These are phyloP conservation scores for Bimuria novae-zelandiae DNA, from an alignment of 2,329 filamentous ascomycete species.

Conservation along the genomic window DNA sequence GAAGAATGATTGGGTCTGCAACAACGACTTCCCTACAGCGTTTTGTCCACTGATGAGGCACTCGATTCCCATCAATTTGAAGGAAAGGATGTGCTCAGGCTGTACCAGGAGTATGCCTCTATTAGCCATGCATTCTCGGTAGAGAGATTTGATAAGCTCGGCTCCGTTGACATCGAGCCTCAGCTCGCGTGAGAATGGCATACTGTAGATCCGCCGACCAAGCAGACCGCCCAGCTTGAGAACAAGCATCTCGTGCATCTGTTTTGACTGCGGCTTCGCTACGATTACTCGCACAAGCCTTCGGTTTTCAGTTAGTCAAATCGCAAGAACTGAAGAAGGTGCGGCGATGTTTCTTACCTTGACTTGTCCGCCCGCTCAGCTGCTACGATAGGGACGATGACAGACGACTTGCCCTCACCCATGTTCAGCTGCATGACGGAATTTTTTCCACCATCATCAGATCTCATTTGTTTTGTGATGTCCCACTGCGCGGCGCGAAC, in stretches of 20 bases:
- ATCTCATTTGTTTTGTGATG: constrained; percentile 63
- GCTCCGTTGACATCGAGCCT: constrained; percentile 40
- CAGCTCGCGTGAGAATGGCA: constrained; percentile 63
- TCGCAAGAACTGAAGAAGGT: neutral
- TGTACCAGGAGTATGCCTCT: constrained; percentile 65
- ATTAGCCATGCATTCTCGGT: constrained; percentile 52
- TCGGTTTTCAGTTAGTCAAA: neutral
- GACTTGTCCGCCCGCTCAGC: constrained; percentile 55
- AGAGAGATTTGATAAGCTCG: constrained; percentile 44
- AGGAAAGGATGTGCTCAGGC: constrained; percentile 67
- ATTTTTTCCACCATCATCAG: constrained; percentile 24
- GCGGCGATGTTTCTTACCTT: constrained; percentile 18
- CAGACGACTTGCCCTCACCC: constrained; percentile 41
- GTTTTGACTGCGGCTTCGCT: constrained; percentile 63
- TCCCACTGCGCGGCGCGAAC: constrained; percentile 64
- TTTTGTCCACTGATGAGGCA: constrained; percentile 41
- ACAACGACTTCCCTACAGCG: constrained; percentile 40
- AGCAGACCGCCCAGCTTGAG: constrained; percentile 61
- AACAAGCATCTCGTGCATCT: constrained; percentile 64
- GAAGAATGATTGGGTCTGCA: constrained; percentile 54
- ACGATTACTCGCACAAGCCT: constrained; percentile 64
- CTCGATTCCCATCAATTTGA: constrained; percentile 66
- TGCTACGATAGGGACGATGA: constrained; percentile 39
- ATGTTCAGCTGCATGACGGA: constrained; percentile 42
- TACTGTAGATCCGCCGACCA: constrained; percentile 57